Evolutionary conservation across 2,329 filamentous ascomycete species (phyloP), one percentile per base, ranked within the genome.

Genomic region (Hypoxylon sp.): DNA sequence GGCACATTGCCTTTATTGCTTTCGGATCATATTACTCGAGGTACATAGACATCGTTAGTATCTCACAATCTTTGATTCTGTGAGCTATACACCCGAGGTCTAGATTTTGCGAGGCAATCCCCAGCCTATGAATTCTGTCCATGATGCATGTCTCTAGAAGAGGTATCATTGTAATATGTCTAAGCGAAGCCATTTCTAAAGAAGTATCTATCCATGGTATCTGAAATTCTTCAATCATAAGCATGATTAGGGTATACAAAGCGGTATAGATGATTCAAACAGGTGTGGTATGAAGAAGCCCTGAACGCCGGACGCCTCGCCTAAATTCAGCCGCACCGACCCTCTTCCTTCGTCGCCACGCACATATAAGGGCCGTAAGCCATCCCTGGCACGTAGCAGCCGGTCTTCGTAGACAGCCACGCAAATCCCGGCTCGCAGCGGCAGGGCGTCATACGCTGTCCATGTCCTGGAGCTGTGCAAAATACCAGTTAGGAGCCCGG

Each of bases 401-500:
- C n/a, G n/a, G n/a, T n/a, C 26, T 9, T 11, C 3, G 26, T 27
- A 27, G 26, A n/a, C 26, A 27, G 26, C 26, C 11, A 33, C 29
- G 3, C 13, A 15, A 33, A 33, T 4, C 29, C 20, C 35, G 10
- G 35, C 35, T 9, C 35, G 18, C 15, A 2, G 2, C 4, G 2
- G 9, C 9, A 3, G 8, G 18, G 35, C 9, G 20, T 21, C 24
- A 40, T 10, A 11, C 18, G 10, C 21, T 21, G 24, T 20, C 18
- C 50, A 59, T 38, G 17, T 55, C 23, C 50, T 68, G 65, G 8
- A 68, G 40, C 46, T 58, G 59, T 5, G 66, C 66, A 40, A 67
- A 63, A 45, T 64, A 65, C 65, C 65, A 66, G 7, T 29, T 17
- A 1, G 21, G 31, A 29, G 56, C 60, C 20, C 27, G 35, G 10